Base-by-base conservation (phyloP, 2,329 filamentous ascomycete genomes). In the Hypomyces rosellus region DNA sequence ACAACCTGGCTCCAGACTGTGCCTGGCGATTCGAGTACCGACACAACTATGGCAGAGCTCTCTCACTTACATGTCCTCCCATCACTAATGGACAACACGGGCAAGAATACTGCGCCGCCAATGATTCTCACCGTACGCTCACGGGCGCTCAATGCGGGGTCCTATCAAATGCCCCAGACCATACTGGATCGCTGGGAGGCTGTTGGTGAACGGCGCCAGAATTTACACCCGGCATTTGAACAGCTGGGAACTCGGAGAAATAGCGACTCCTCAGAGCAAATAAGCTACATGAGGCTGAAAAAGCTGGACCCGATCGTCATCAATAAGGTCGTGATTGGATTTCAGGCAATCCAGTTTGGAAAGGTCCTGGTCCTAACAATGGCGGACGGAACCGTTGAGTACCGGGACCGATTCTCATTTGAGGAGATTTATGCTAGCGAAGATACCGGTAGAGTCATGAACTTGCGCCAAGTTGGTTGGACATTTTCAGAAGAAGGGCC, bases 181-280 rank as follows among this genome's bases (percentile, higher is more conserved):
- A 79, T 91, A 38, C 75, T 97, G 54, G 84, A 89, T 55, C 80
- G 86, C 54, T 97, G 92, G 92, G 85, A 93, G 58, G 71, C 95
- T 13, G 65, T 53, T 11, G 33, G 92, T 9, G 82, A 87, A 33
- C 76, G 81, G 44, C 69, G 77, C n/a, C 81, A 85, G 55, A 75
- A 71, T 9, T 70, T 95, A 7, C 87, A 93, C 62, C 71, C 84
- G 2, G 86, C 85, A 12, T 92, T 95, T 63, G 86, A 89, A 57
- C 85, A 91, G 58, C 74, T 93, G 22, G 81, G 82, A 7, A 65
- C 65, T 40, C 81, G 85, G 58, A 82, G 81, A 60, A 82, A 80
- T 61, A 80, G 75, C 43, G 51, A 68, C 46, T 61, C 66, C 12
- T 60, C 62, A 11, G 68, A 71, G 33, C 55, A 63, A 9, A 57